Base-by-base conservation (phyloP, 176 grass and related monocot genomes). In the Tillandsia leiboldiana region DNA sequence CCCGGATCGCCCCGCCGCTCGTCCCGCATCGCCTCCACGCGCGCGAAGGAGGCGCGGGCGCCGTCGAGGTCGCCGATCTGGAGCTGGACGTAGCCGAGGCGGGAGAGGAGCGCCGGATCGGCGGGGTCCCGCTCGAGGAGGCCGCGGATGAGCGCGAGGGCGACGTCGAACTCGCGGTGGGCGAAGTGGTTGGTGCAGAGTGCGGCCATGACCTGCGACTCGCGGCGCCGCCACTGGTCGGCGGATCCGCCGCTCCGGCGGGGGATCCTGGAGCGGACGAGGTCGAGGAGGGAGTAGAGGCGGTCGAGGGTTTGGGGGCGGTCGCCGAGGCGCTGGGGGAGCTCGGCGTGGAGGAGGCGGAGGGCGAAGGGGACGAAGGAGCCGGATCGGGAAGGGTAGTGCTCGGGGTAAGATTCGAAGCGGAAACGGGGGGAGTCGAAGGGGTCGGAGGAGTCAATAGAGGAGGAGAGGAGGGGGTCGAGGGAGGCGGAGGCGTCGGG, bases 111-210 rank as follows among this genome's bases (percentile, higher is more conserved):
- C 48, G 76, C 70, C 4, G 92, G 86, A 67, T 89, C 63, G 70
- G 61, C 67, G 0, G 92, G 88, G 0, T 84, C 67, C 49, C 84
- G 73, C 64, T 72, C 73, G 10, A 74, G 78, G 53, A 96, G 67
- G 53, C 81, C 75, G 33, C 75, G 50, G 51, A 92, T 80, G 70
- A 92, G 83, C 15, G 83, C 77, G 22, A 89, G 75, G 1, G 83
- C 92, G 50, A 91, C 86, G n/a, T 96, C 92, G 78, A 91, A 91
- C 88, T 96, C 92, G 64, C 89, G 79, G 83, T 89, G 84, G n/a
- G 79, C 48, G 57, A 89, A 85, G 78, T 96, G 93, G 70, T 96
- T 86, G 65, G 88, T 80, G 72, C 82, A 78, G 77, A 96, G 88
- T 49, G 87, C 47, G 26, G 83, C 79, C 12, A 80, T 48, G 20